Percentiles rank a stretch among this genome's conserved stretches.
Evolutionary conservation across 805 yeast genomes (phyloP).

Genomic region (Pichia exigua): DNA sequence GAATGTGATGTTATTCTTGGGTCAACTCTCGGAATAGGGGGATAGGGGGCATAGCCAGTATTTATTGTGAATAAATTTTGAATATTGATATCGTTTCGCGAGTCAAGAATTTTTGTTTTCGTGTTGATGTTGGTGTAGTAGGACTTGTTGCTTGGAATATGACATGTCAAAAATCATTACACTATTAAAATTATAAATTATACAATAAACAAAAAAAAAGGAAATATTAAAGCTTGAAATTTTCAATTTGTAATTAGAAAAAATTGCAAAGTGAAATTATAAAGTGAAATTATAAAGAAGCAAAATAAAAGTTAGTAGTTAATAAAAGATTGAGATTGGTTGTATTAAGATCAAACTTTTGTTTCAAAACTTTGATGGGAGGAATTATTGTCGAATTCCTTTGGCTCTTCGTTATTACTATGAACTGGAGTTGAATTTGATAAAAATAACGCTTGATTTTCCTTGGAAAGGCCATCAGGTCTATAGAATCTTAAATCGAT

Average conservation of each 20-base stretch:
- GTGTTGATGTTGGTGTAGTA: no score
- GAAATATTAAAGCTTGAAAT: background rate
- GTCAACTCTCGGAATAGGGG: background rate
- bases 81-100: no score
- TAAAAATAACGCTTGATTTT: background rate
- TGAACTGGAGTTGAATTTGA: background rate
- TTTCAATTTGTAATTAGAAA: background rate
- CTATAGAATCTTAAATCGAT: slow-evolving; percentile 73
- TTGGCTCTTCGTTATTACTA: background rate
- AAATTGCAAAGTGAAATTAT: background rate
- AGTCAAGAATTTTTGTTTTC: no score
- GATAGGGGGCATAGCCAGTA: background rate
- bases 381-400: slow-evolving; percentile 3
- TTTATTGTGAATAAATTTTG: no score
- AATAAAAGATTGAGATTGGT: no score
- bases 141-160: no score
- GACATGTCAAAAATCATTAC: no score
- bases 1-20: background rate
- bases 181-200: background rate
- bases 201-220: background rate
- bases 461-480: slow-evolving; percentile 40
- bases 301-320: no score
- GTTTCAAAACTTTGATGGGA: slow-evolving; percentile 8
- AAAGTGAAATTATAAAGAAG: background rate
- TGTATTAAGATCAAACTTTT: slow-evolving; percentile 2